These are phyloP conservation scores for Ophiostoma australiae DNA, from an alignment of 2,329 filamentous ascomycete genomes.

Conservation along the genomic window DNA sequence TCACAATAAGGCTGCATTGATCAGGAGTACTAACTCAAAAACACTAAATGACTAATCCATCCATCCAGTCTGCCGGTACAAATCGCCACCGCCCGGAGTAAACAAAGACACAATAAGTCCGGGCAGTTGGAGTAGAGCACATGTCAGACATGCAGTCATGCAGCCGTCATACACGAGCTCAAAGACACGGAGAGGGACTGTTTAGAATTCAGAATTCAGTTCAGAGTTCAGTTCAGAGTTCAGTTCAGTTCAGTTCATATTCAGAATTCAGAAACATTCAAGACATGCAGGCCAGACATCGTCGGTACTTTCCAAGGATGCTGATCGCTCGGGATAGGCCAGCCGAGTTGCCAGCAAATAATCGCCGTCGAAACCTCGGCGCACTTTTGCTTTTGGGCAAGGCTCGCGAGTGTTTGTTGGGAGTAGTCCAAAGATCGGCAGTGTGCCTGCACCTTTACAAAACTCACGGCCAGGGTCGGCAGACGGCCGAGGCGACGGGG, in stretches of 20 bases:
- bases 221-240: too few relatives aligned
- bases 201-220: background rate
- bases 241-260: too few relatives aligned
- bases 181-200: background rate
- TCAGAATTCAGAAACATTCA: too few relatives aligned
- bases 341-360: too few relatives aligned
- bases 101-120: background rate
- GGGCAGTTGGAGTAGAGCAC: background rate
- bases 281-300: too few relatives aligned
- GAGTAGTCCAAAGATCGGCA: too few relatives aligned
- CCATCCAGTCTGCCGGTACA: background rate
- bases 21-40: background rate
- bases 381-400: background rate
- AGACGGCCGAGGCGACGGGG: background rate
- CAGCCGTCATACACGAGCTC: background rate
- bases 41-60: background rate
- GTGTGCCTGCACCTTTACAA: too few relatives aligned
- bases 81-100: background rate
- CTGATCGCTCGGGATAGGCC: too few relatives aligned
- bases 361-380: background rate
- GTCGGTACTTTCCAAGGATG: too few relatives aligned
- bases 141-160: background rate
- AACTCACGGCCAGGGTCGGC: background rate
- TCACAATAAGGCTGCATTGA: background rate
- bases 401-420: background rate